Percentiles rank a stretch among this genome's conserved stretches.
Evolutionary conservation across 371 early-diverging fungal genomes (phyloP).

Genomic region (Cokeromyces recurvatus): DNA sequence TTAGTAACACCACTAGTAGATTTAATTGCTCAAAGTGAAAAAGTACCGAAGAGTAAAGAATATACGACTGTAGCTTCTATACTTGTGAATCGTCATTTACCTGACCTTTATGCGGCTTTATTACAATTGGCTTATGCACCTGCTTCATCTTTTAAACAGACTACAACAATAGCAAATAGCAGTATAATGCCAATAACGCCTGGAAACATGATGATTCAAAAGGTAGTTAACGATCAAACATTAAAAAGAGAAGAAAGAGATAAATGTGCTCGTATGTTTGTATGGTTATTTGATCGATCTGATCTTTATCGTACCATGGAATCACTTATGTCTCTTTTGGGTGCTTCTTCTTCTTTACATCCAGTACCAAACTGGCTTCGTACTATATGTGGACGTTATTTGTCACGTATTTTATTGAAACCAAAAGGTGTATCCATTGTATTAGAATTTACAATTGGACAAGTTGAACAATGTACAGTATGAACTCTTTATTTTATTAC

Average conservation of each 20-base stretch:
- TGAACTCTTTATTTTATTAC: constrained; percentile 1
- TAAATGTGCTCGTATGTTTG: constrained; percentile 43
- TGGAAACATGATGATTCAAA: constrained; percentile 6
- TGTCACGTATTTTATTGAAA: constrained; percentile 57
- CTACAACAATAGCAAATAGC: background rate
- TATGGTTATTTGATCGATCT: constrained; percentile 47
- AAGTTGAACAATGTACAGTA: constrained; percentile 34
- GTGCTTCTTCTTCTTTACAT: constrained; percentile 46
- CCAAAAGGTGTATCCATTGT: constrained; percentile 61
- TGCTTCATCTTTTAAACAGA: constrained; percentile 21
- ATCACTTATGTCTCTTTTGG: constrained; percentile 56
- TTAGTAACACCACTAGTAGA: constrained; percentile 22
- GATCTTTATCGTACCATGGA: constrained; percentile 58
- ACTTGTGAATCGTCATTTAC: constrained; percentile 48
- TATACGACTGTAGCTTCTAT: constrained; percentile 61
- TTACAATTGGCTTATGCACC: constrained; percentile 68
- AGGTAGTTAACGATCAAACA: constrained; percentile 1
- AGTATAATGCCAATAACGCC: constrained; percentile 9
- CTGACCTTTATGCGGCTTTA: constrained; percentile 64
- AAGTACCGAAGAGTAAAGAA: constrained; percentile 19
- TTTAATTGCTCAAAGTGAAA: constrained; percentile 17
- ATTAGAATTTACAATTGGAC: constrained; percentile 60
- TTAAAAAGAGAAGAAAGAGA: constrained; percentile 35
- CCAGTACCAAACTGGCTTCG: constrained; percentile 61
- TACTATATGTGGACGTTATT: constrained; percentile 58